Evolutionary conservation across 2,329 filamentous ascomycete genomes (phyloP).

Genomic region (Curvularia hawaiiensis): DNA sequence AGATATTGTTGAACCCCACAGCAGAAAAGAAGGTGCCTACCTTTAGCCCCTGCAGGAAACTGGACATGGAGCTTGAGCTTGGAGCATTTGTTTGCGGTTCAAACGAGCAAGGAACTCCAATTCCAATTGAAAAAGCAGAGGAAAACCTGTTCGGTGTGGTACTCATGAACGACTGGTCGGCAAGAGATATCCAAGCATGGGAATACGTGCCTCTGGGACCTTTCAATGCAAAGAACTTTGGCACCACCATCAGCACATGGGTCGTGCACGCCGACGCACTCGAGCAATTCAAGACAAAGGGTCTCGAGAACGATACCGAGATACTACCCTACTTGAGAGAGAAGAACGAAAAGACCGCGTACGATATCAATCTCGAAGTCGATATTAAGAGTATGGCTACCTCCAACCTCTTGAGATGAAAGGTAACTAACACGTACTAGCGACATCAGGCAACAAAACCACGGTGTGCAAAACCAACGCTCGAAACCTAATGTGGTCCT

Average conservation of each 20-base stretch:
- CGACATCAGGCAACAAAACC: slow-evolving; percentile 57
- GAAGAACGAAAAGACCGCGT: slow-evolving; percentile 62
- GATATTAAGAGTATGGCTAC: slow-evolving; percentile 58
- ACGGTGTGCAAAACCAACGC: slow-evolving; percentile 66
- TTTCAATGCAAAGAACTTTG: slow-evolving; percentile 86
- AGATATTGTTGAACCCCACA: slow-evolving; percentile 69
- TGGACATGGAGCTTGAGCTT: slow-evolving; percentile 83
- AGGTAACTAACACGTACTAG: slow-evolving; percentile 30
- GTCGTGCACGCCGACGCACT: slow-evolving; percentile 77
- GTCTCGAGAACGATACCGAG: slow-evolving; percentile 60
- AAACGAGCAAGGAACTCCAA: slow-evolving; percentile 68
- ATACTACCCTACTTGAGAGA: slow-evolving; percentile 70
- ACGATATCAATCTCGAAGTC: slow-evolving; percentile 72
- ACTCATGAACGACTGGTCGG: slow-evolving; percentile 87
- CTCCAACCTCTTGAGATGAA: not conserved
- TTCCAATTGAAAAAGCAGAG: slow-evolving; percentile 68
- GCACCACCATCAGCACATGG: slow-evolving; percentile 78
- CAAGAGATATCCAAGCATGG: slow-evolving; percentile 81
- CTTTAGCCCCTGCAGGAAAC: slow-evolving; percentile 66
- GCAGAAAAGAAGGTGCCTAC: slow-evolving; percentile 66
- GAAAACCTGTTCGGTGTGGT: slow-evolving; percentile 79
- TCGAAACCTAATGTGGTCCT: slow-evolving; percentile 77
- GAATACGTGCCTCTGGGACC: slow-evolving; percentile 83
- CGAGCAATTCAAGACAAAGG: slow-evolving; percentile 66
- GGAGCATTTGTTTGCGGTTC: slow-evolving; percentile 73